Conservation (phyloP, 257 asterid species). For the Nicotiana attenuata region DNA sequence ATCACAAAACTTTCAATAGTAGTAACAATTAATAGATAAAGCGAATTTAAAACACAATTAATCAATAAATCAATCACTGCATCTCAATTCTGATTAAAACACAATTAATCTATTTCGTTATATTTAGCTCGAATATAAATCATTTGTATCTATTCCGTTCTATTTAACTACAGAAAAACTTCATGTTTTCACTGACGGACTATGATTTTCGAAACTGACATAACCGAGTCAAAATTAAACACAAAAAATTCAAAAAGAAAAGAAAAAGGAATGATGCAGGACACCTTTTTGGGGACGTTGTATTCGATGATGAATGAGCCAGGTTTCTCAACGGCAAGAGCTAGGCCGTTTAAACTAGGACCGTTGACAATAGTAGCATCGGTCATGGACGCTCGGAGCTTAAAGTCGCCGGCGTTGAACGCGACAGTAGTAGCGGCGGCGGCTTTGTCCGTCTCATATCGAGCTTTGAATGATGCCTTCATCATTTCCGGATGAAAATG, state of each 20-base stretch:
- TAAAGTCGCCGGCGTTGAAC: slow-evolving; percentile 84
- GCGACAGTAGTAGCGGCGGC: slow-evolving; percentile 65
- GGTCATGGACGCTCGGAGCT: slow-evolving; percentile 80
- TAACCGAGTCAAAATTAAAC: neutral
- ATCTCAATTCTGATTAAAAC: neutral
- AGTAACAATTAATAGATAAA: neutral
- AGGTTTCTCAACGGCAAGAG: slow-evolving; percentile 77
- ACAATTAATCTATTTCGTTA: no score
- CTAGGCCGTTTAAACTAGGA: slow-evolving; percentile 76
- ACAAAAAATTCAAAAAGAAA: neutral
- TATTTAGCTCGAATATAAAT: neutral
- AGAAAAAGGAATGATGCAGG: neutral
- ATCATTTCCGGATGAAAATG: slow-evolving; percentile 12
- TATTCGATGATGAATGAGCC: slow-evolving; percentile 82
- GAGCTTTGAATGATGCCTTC: slow-evolving; percentile 81
- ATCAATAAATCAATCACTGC: neutral
- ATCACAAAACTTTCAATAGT: neutral
- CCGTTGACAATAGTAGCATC: slow-evolving; percentile 86
- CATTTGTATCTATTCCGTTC: neutral
- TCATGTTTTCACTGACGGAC: neutral
- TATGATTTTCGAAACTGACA: neutral
- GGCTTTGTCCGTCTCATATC: slow-evolving; percentile 68
- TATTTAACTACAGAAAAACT: neutral
- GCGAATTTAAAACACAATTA: neutral
- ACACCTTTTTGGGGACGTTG: slow-evolving; percentile 80